These are phyloP conservation scores for Arthrobotrys musiformis DNA, from an alignment of 2,329 filamentous ascomycete species.

Conservation along the genomic window DNA sequence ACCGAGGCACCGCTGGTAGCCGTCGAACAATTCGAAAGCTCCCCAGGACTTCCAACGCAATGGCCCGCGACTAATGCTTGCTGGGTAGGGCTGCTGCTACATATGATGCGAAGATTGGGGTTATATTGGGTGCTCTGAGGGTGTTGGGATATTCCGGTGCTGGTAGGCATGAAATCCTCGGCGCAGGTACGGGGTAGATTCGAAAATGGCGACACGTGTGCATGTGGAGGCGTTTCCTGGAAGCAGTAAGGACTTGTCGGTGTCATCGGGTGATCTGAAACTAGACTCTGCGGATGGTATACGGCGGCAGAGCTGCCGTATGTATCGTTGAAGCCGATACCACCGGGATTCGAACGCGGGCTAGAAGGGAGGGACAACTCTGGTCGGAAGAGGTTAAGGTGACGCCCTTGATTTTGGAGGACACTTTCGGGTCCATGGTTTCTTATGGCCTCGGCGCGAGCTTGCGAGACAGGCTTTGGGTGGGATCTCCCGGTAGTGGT, in stretches of 20 bases:
- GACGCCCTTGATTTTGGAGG: slow-evolving; percentile 39
- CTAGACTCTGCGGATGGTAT: slow-evolving; percentile 23
- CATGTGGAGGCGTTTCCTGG: slow-evolving; percentile 30
- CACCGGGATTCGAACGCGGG: slow-evolving; percentile 21
- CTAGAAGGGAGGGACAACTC: slow-evolving; percentile 45
- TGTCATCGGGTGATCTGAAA: slow-evolving; percentile 48
- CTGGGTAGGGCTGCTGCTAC: slow-evolving; percentile 67
- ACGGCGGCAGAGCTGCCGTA: slow-evolving; percentile 19
- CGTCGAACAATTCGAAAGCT: slow-evolving; percentile 70
- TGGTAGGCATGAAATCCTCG: slow-evolving; percentile 60
- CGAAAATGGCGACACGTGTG: slow-evolving; percentile 30
- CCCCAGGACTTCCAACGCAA: slow-evolving; percentile 70
- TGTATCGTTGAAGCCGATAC: slow-evolving; percentile 28
- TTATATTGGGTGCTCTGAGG: slow-evolving; percentile 62
- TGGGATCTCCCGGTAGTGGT: slow-evolving; percentile 6
- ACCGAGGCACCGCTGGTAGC: slow-evolving; percentile 68
- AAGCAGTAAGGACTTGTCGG: slow-evolving; percentile 46
- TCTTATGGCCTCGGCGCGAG: slow-evolving; percentile 26
- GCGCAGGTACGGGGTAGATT: slow-evolving; percentile 40
- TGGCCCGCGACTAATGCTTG: slow-evolving; percentile 64
- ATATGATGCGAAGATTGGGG: slow-evolving; percentile 66
- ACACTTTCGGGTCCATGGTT: background rate
- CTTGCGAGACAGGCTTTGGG: slow-evolving; percentile 1
- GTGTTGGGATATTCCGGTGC: slow-evolving; percentile 64
- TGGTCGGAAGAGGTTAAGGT: slow-evolving; percentile 37